Base-by-base conservation (phyloP, 345 rosid genomes). In the Syzygium oleosum region DNA sequence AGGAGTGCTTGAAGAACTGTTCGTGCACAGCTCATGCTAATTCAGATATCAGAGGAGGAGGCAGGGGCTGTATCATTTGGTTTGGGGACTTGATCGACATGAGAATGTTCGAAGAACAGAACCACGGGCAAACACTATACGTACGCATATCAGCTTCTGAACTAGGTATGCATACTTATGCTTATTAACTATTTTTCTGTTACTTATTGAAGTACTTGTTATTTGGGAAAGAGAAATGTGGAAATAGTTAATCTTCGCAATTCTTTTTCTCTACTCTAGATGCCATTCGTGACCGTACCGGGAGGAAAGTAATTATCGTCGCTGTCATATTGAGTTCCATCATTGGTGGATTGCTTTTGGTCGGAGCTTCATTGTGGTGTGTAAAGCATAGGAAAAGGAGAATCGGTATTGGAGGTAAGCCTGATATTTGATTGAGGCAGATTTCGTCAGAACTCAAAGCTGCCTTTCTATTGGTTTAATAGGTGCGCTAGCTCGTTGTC, bases 1-100 rank as follows among this genome's bases (percentile, higher is more conserved):
- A 63, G 17, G 41, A 51, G 86, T 88, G 92, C 73, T 84, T 78
- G 21, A 85, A 52, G 22, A 91, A 91, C 85, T 90, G 91, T 52
- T 88, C 90, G 19, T 92, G 92, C 46, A 87, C 43, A 2, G 93
- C 91, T 34, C 92, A 86, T 85, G 77, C 91, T 5, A 68, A 85
- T 63, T 49, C 85, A 15, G 85, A 90, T 84, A 25, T 88, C 23
- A 87, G 88, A 6, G 88, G 49, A 16, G 21, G 63, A 58, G 63
- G 63, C n/a, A 10, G n/a, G 4, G 29, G 63, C 63, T 58, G 29
- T 58, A 5, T 58, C 63, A 58, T 58, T 29, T 58, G 63, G 63
- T 58, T 23, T 58, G 63, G 63, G 29, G 63, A 58, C 29, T 58
- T 58, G 63, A 58, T 58, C 13, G 63, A 58, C 63, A 58, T 10